These are phyloP conservation scores for Physocladia obscura DNA, from an alignment of 192 early-diverging fungal species.

Conservation along the genomic window DNA sequence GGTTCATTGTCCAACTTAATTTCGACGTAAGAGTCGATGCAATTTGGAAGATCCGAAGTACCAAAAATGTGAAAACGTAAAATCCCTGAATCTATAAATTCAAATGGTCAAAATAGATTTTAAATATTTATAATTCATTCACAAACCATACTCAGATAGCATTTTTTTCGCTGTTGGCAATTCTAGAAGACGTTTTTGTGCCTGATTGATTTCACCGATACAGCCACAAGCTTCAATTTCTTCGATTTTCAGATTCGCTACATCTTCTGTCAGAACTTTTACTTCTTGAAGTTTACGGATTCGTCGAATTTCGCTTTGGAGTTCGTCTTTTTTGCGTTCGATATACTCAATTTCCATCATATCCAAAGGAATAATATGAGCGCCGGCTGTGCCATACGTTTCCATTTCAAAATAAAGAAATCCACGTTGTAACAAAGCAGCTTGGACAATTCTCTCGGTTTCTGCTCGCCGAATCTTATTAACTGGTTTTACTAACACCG, in stretches of 20 bases:
- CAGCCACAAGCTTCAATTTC: neutral
- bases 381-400: neutral
- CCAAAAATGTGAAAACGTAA: conserved; percentile 52
- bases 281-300: neutral
- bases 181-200: neutral
- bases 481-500: neutral
- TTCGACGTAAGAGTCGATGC: conserved; percentile 40
- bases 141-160: conserved; percentile 16
- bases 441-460: neutral
- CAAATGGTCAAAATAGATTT: neutral
- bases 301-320: conserved; percentile 2
- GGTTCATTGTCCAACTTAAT: conserved; percentile 49
- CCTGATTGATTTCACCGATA: neutral
- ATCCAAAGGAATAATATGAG: conserved; percentile 15
- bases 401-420: conserved; percentile 25
- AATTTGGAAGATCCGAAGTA: conserved; percentile 23
- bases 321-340: neutral
- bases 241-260: neutral
- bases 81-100: conserved; percentile 51
- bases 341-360: conserved; percentile 21
- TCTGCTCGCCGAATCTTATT: neutral
- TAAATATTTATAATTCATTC: neutral
- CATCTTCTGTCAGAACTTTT: conserved; percentile 3
- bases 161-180: conserved; percentile 9
- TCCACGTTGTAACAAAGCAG: conserved; percentile 7